These are phyloP conservation scores for Hippophae tibetana DNA, from an alignment of 306 rosid genomes.

Conservation along the genomic window DNA sequence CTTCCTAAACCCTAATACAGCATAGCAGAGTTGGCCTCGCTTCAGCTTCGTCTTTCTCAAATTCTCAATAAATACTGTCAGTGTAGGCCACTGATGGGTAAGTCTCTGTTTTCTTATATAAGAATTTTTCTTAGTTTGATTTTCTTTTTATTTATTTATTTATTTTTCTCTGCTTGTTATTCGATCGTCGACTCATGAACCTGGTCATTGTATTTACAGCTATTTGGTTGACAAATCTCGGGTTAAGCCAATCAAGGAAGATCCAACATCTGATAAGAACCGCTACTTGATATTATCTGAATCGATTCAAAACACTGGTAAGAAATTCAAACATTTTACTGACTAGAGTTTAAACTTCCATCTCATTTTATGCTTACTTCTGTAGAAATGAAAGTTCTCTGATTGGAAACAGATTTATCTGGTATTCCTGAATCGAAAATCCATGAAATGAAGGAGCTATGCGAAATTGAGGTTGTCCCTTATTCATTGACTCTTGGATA, in stretches of 20 bases:
- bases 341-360: too few species aligned
- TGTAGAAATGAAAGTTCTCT: conserved; percentile 9
- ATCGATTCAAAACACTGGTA: conserved; percentile 51
- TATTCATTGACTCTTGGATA: conserved; percentile 72
- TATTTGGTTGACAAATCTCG: conserved; percentile 80
- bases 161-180: not conserved
- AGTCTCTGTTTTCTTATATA: not conserved
- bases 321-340: not conserved
- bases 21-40: too few species aligned
- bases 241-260: conserved; percentile 70
- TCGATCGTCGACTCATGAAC: not conserved
- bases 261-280: conserved; percentile 51
- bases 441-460: conserved; percentile 52
- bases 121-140: not conserved
- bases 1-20: too few species aligned
- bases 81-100: conserved; percentile 35
- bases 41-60: too few species aligned
- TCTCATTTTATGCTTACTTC: conserved; percentile 2
- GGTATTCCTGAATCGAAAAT: conserved; percentile 55
- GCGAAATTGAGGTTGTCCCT: conserved; percentile 70
- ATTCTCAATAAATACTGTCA: too few species aligned
- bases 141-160: not conserved
- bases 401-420: conserved; percentile 45
- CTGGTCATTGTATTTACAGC: conserved; percentile 25
- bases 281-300: conserved; percentile 74